Evolutionary conservation across 768 basidiomycete genomes (phyloP).

Genomic region (Tulasnella calospora): DNA sequence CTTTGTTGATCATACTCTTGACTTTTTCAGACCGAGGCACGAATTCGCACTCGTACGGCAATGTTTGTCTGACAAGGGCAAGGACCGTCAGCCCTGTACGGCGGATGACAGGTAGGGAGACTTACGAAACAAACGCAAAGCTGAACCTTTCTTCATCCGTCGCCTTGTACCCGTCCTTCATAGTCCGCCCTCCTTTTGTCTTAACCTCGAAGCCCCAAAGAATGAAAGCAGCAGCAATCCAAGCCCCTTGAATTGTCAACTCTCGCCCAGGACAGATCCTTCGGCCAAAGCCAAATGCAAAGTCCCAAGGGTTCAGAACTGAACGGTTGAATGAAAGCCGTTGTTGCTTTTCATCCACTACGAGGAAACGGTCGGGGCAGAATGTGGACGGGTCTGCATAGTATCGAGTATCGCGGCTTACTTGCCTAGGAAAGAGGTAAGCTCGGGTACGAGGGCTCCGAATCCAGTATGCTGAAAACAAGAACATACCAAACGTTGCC

Average conservation of each 20-base stretch:
- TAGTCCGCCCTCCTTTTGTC: background rate
- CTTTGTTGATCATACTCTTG: too few relatives aligned
- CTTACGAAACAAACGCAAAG: background rate
- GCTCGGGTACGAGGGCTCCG: background rate
- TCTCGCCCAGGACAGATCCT: background rate
- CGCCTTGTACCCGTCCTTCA: background rate
- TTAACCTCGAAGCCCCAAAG: background rate
- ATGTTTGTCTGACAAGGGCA: too few relatives aligned
- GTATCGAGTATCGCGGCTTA: background rate
- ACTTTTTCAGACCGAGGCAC: too few relatives aligned
- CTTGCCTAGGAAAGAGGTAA: background rate
- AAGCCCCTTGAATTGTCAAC: background rate
- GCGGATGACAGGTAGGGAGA: background rate
- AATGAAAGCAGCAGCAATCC: background rate
- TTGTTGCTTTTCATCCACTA: background rate
- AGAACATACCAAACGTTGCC: slow-evolving; percentile 1
- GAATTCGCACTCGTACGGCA: too few relatives aligned
- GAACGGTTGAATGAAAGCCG: background rate
- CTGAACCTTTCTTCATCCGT: background rate
- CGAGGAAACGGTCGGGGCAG: slow-evolving; percentile 3
- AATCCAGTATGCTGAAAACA: too few relatives aligned
- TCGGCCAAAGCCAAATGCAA: slow-evolving; percentile 6
- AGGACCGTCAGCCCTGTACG: too few relatives aligned
- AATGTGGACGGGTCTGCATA: background rate
- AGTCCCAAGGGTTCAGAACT: background rate